Evolutionary conservation across 495 filamentous ascomycete species (phyloP).

Genomic region (Massariosphaeria phaeospora): DNA sequence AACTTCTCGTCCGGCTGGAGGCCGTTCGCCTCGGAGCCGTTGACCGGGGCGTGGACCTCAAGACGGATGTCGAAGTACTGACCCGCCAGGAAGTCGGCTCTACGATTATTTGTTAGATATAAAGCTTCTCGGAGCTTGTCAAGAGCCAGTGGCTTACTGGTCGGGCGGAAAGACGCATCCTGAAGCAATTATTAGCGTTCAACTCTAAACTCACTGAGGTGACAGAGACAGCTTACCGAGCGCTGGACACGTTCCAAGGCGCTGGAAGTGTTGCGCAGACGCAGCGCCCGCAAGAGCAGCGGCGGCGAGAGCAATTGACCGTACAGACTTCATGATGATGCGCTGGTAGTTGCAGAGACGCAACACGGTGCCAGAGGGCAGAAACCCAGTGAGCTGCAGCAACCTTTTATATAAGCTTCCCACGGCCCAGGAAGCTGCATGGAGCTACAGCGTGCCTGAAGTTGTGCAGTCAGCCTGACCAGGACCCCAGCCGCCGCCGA

Average conservation of each 20-base stretch:
- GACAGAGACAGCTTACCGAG: slow-evolving; percentile 42
- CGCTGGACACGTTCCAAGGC: slow-evolving; percentile 63
- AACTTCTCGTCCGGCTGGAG: slow-evolving; percentile 61
- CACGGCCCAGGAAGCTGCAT: slow-evolving; percentile 11
- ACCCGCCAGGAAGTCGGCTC: slow-evolving; percentile 64
- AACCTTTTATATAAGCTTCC: slow-evolving; percentile 26
- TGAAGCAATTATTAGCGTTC: slow-evolving; percentile 22
- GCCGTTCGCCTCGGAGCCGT: slow-evolving; percentile 63
- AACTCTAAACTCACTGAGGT: not conserved
- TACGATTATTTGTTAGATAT: slow-evolving; percentile 15
- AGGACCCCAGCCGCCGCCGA: not conserved
- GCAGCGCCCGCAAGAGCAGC: slow-evolving; percentile 14
- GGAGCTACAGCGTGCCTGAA: not conserved
- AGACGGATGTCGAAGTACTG: slow-evolving; percentile 72
- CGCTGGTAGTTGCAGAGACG: not conserved
- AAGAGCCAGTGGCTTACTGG: slow-evolving; percentile 46
- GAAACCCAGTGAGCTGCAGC: slow-evolving; percentile 2
- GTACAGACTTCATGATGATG: slow-evolving; percentile 5
- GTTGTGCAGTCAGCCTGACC: not conserved
- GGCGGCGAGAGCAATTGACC: slow-evolving; percentile 22
- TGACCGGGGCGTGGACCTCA: slow-evolving; percentile 70
- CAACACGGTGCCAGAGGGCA: slow-evolving; percentile 2
- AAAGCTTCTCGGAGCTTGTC: not conserved
- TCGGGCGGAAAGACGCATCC: slow-evolving; percentile 70
- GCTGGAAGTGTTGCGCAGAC: slow-evolving; percentile 61